Evolutionary conservation across 192 early-diverging fungal species (phyloP).

Genomic region (Coemansia sp.): DNA sequence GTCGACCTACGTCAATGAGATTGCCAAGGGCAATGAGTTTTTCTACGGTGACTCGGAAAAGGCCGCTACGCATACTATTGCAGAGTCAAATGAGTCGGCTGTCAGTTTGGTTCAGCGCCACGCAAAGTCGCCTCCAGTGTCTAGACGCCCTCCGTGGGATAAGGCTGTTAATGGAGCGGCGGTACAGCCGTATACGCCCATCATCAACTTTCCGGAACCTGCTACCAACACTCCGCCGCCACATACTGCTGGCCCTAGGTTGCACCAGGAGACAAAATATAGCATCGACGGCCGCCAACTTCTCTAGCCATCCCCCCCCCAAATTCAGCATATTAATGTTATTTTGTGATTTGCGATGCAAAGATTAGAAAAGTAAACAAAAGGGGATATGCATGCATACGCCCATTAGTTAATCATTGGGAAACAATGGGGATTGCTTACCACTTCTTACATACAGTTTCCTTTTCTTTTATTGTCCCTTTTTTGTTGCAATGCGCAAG

Average conservation of each 20-base stretch:
- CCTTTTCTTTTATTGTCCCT: no score
- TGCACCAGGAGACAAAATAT: neutral
- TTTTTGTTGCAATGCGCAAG: neutral
- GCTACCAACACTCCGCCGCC: neutral
- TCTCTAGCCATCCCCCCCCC: no score
- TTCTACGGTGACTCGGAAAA: neutral
- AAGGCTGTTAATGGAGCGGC: neutral
- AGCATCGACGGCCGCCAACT: neutral
- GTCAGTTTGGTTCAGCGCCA: neutral
- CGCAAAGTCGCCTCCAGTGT: no score
- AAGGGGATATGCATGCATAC: no score
- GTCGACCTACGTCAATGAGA: neutral
- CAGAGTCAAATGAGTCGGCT: neutral
- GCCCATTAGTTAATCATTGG: no score
- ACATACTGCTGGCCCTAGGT: neutral
- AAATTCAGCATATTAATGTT: no score
- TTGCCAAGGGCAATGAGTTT: neutral
- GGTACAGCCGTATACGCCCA: neutral
- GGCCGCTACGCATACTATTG: neutral
- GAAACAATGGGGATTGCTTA: no score
- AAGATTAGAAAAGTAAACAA: no score
- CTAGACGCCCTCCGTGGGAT: slow-evolving; percentile 7
- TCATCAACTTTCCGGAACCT: neutral
- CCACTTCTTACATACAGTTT: no score
- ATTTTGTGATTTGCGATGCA: no score